Conservation (phyloP, 495 filamentous ascomycete species). For the Terfezia boudieri region DNA sequence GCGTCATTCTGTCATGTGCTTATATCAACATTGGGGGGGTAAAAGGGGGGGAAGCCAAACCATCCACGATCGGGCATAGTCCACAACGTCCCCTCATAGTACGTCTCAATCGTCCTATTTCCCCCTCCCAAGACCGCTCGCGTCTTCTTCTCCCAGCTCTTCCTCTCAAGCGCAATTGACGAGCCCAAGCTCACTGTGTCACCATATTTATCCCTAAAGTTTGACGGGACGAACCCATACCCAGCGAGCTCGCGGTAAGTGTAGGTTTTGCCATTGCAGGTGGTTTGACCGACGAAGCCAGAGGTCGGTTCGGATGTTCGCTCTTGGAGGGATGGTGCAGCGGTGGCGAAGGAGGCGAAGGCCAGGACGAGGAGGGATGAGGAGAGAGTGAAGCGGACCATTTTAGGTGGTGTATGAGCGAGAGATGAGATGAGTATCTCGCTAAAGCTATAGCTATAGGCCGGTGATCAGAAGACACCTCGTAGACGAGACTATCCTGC, state of each 20-base stretch:
- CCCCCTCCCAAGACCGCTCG: too few species aligned
- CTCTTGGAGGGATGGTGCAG: too few species aligned
- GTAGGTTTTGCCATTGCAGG: constrained; percentile 42
- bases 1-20: constrained; percentile 6
- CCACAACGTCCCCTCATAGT: constrained; percentile 42
- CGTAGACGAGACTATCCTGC: too few species aligned
- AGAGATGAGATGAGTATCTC: too few species aligned
- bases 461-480: too few species aligned
- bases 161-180: constrained; percentile 39
- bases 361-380: too few species aligned
- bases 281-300: constrained; percentile 15
- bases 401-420: too few species aligned
- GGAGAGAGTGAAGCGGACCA: too few species aligned
- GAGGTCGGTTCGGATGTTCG: too few species aligned
- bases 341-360: too few species aligned
- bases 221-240: constrained; percentile 36
- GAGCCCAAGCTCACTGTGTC: constrained; percentile 54
- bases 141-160: constrained; percentile 27
- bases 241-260: constrained; percentile 48
- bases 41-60: too few species aligned
- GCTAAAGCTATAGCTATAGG: too few species aligned
- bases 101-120: constrained; percentile 28
- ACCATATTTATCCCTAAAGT: constrained; percentile 39
- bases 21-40: constrained; percentile 8
- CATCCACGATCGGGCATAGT: constrained; percentile 54